Conservation (phyloP, 2,329 filamentous ascomycete genomes). For the Verticillium longisporum region DNA sequence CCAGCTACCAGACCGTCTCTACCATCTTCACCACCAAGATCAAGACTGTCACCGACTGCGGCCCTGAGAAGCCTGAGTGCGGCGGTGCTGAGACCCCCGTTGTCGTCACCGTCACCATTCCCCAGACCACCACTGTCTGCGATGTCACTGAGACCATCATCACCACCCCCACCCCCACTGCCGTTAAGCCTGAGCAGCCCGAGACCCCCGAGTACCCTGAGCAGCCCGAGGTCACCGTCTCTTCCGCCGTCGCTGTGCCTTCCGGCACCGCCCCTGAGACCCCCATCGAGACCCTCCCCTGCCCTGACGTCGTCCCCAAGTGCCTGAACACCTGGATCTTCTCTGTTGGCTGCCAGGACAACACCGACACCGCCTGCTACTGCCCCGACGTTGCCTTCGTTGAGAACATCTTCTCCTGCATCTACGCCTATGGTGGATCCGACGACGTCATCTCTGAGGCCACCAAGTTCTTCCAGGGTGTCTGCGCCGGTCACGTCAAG, state of each 20-base stretch:
- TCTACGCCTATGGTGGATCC: conserved; percentile 66
- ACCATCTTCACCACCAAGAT: conserved; percentile 43
- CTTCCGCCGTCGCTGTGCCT: conserved; percentile 23
- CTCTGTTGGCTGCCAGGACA: conserved; percentile 65
- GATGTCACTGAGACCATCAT: conserved; percentile 50
- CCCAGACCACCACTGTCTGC: conserved; percentile 55
- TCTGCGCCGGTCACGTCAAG: conserved; percentile 71
- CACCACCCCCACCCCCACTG: conserved; percentile 24
- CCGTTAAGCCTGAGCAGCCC: conserved; percentile 13
- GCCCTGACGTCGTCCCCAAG: conserved; percentile 70
- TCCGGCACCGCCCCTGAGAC: conserved; percentile 24
- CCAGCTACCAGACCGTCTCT: conserved; percentile 37
- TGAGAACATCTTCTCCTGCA: conserved; percentile 71
- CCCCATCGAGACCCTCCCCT: conserved; percentile 40
- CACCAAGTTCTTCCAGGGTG: conserved; percentile 80
- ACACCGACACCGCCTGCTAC: conserved; percentile 79
- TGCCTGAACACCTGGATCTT: conserved; percentile 91
- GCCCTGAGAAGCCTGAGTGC: conserved; percentile 40
- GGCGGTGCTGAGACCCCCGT: conserved; percentile 23
- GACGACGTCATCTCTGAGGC: conserved; percentile 62
- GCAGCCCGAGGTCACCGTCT: conserved; percentile 10
- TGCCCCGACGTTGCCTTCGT: conserved; percentile 75
- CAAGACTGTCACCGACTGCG: conserved; percentile 44
- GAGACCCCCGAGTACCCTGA: too few relatives aligned
- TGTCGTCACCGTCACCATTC: conserved; percentile 45